phyloP scores from a whole-genome alignment of 2,329 filamentous ascomycete genomes.

The Aphanocladium album region DNA sequence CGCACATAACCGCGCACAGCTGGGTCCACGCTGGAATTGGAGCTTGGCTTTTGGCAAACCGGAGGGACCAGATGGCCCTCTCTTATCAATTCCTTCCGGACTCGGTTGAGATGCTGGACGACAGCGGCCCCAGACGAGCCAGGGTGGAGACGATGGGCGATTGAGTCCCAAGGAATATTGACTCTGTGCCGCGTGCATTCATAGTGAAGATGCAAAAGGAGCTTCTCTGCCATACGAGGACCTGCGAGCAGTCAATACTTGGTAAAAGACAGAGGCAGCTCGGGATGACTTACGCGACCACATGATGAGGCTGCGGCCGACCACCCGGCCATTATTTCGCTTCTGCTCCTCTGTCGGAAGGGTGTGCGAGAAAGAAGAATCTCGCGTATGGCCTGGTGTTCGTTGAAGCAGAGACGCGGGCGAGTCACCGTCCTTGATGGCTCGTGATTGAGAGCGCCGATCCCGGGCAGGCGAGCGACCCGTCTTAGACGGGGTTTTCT shows the following conservation, averaged over 20 bases:
- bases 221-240: constrained; percentile 42
- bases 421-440: constrained; percentile 8
- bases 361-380: constrained; percentile 1
- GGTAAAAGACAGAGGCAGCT: background rate
- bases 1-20: constrained; percentile 31
- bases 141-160: constrained; percentile 37
- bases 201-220: constrained; percentile 36
- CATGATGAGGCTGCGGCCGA: constrained; percentile 34
- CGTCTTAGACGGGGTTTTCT: constrained; percentile 19
- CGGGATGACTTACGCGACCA: constrained; percentile 37
- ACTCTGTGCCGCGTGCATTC: constrained; percentile 30
- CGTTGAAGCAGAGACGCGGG: background rate
- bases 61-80: constrained; percentile 41
- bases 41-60: constrained; percentile 22
- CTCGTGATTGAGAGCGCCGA: constrained; percentile 14
- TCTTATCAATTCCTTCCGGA: constrained; percentile 29
- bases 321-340: constrained; percentile 24
- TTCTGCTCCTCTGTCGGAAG: constrained; percentile 19
- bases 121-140: constrained; percentile 36
- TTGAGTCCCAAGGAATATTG: constrained; percentile 33
- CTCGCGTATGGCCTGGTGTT: constrained; percentile 1
- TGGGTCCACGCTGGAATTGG: constrained; percentile 18
- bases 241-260: constrained; percentile 25
- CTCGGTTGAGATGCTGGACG: constrained; percentile 31
- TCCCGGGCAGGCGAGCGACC: constrained; percentile 15